Evolutionary conservation across 495 filamentous ascomycete genomes (phyloP).

Genomic region (Podospora sp.): DNA sequence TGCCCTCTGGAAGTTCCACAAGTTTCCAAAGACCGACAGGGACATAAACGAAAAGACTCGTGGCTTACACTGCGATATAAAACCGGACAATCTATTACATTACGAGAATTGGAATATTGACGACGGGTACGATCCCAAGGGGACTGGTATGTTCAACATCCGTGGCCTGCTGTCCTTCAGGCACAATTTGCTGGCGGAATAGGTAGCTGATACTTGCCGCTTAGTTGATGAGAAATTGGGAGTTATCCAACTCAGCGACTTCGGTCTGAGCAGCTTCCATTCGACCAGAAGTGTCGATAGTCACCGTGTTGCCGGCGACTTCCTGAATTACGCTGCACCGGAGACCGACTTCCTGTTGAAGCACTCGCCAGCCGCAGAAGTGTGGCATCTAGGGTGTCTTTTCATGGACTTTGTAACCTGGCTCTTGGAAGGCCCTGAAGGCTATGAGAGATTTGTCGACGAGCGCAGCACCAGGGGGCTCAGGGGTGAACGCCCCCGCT

Average conservation of each 20-base stretch:
- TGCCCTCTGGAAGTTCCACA: slow-evolving; percentile 3
- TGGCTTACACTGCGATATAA: slow-evolving; percentile 12
- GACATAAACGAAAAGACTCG: slow-evolving; percentile 12
- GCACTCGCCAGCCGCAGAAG: slow-evolving; percentile 9
- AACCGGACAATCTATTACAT: slow-evolving; percentile 6
- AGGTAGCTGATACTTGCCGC: too few species aligned
- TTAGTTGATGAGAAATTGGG: slow-evolving; percentile 8
- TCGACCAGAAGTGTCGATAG: slow-evolving; percentile 4
- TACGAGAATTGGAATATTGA: not conserved
- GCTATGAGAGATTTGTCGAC: slow-evolving; percentile 4
- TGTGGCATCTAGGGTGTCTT: slow-evolving; percentile 12
- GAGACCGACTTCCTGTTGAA: slow-evolving; percentile 11
- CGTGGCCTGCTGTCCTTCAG: too few species aligned
- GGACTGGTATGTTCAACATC: not conserved
- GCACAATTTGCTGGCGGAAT: too few species aligned
- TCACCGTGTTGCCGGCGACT: not conserved
- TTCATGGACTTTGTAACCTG: slow-evolving; percentile 14
- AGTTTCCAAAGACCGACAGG: not conserved
- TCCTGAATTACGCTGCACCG: slow-evolving; percentile 8
- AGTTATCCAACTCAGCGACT: slow-evolving; percentile 8
- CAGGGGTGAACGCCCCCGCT: not conserved
- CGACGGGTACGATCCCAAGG: not conserved
- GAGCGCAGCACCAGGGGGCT: not conserved
- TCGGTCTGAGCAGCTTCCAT: slow-evolving; percentile 10
- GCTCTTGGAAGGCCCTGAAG: slow-evolving; percentile 1